Conservation (phyloP, 352 stramenopile genomes). For the Globisporangium acanthophoron region DNA sequence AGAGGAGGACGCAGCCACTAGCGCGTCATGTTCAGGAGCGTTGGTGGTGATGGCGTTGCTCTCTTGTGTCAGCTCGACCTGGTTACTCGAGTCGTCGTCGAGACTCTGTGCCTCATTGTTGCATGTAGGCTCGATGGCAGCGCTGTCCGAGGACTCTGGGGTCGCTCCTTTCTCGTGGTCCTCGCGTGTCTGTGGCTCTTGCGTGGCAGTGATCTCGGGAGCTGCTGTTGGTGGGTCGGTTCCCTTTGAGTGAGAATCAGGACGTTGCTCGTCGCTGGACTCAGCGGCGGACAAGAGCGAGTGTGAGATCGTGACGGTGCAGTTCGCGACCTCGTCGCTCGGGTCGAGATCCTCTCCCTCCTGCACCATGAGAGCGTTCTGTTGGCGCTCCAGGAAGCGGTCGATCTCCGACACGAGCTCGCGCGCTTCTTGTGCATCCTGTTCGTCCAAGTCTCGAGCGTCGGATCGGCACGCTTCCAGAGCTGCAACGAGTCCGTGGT, state of each 20-base stretch:
- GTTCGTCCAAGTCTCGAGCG: background rate
- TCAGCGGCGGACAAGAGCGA: background rate
- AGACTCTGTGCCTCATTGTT: background rate
- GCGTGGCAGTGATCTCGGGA: background rate
- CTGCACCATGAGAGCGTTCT: background rate
- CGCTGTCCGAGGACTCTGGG: background rate
- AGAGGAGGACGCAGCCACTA: background rate
- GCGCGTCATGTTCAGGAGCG: background rate
- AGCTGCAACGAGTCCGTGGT: constrained; percentile 21
- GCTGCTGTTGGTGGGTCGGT: background rate
- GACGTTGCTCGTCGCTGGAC: background rate
- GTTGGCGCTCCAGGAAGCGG: background rate
- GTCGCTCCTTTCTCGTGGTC: background rate
- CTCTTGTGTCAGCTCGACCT: background rate
- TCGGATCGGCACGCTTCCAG: constrained; percentile 20
- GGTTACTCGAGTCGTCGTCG: background rate
- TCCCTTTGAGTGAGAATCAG: background rate
- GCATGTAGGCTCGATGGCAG: no score
- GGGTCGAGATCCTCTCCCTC: background rate
- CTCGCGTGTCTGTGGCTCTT: background rate
- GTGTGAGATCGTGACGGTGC: constrained; percentile 6
- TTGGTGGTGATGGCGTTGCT: background rate
- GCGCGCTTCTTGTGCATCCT: background rate
- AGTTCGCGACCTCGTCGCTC: background rate
- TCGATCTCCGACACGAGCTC: background rate